Evolutionary conservation across 2,329 filamentous ascomycete species (phyloP), one percentile per base, ranked within the genome.

Genomic region (Drechslerella stenobrocha): DNA sequence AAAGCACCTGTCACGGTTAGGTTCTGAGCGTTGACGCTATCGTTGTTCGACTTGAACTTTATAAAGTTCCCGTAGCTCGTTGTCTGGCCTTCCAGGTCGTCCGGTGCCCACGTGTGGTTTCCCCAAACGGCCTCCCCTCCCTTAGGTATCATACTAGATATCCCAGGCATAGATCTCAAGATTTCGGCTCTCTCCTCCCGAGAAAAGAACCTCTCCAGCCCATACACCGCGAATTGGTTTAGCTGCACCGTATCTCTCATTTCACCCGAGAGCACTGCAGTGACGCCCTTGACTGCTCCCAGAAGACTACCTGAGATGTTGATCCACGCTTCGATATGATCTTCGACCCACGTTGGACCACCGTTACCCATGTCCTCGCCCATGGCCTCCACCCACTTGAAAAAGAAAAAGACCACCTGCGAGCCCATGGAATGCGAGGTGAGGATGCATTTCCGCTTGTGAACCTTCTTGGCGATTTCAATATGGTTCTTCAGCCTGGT

Each of bases 291-390:
- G 61, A 90, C 81, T 1, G 93, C 90, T 11, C 93, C 93, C 3
- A 98, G 85, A 92, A 98, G 96, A 77, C 92, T 98, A 3, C 93
- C 93, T 93, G 73, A 98, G 90, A 76, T 73, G 51, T 98, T 98
- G 79, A 98, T 95, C 91, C 95, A 98, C 1, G 89, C 88, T 71
- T 95, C 93, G 52, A 98, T 81, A 74, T 96, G 83, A 15, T 82
- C 83, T 64, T 98, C 91, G 0, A 98, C 92, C 93, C 93, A 98
- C 53, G 84, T 82, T 34, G 86, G 81, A 0, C 93, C 92, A 1
- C 90, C 92, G 18, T 84, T 84, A 2, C 93, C 93, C 70, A 86
- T 79, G 3, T 89, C 89, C 53, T 85, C 81, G 8, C 63, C 63
- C 50, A 51, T 56, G 1, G 87, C 82, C 53, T 95, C 89, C 0